Evolutionary conservation across 345 rosid species (phyloP), one percentile per base, ranked within the genome.

Genomic region (Eutrema yunnanense): DNA sequence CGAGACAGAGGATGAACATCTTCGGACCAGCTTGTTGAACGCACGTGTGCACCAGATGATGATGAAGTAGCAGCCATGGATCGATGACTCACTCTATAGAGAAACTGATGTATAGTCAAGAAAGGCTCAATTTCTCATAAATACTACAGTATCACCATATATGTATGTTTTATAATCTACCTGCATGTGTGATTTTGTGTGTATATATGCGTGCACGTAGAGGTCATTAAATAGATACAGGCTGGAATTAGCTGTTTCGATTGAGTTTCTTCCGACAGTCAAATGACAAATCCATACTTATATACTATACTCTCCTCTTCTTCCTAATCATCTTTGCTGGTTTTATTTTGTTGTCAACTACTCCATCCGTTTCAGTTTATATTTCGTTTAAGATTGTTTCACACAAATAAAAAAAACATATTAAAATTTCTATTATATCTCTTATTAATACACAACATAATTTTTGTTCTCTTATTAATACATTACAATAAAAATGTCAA

Each of bases 21-120:
- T 10, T 81, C 59, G 2, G 82, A 67, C 76, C 77, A 82, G 67
- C 85, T 84, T 63, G 57, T 61, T 4, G 85, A 81, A 43, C 82
- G 83, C 64, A 75, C 71, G 71, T 75, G 84, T 64, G 71, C 43
- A 55, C 30, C 12, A 59, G 30, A 51, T 19, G 62, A 55, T 43
- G 53, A 67, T 36, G 73, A 49, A 59, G 62, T 30, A 42, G 3
- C 5, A 68, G 43, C 69, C 79, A 75, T 75, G 27, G 63, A 74
- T 74, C 36, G 14, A 46, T 38, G 33, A 36, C 14, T 48, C 44
- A 43, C 46, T 61, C 62, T 13, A 22, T 10, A 64, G 57, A 73
- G 57, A 73, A 11, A 9, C 9, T 11, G 5, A 37, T 48, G 52
- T 62, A 14, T 36, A 56, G 51, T 55, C 43, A 46, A 72, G 40